phyloP scores from a whole-genome alignment of 495 filamentous ascomycete genomes.

The Astrothelium macrocarpum region DNA sequence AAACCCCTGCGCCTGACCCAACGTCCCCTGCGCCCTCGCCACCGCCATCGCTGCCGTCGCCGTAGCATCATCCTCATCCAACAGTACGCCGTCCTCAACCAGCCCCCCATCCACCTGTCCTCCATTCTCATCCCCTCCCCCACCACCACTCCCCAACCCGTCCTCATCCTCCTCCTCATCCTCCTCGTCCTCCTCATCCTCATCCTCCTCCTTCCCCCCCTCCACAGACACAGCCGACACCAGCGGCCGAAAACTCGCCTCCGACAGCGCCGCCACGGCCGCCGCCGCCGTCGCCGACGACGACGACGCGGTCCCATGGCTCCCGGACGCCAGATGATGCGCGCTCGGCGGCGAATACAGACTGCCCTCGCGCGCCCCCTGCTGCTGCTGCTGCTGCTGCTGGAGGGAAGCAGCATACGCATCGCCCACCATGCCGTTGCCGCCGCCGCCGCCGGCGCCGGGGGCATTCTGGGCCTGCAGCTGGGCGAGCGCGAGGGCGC shows the following conservation, averaged over 20 bases:
- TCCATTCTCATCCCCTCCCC: not conserved
- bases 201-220: not conserved
- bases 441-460: too few species aligned
- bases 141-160: not conserved
- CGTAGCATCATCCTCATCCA: not conserved
- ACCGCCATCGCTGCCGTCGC: not conserved
- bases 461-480: not conserved
- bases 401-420: not conserved
- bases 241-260: slow-evolving; percentile 3
- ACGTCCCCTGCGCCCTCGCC: not conserved
- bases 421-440: not conserved
- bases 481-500: not conserved
- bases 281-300: not conserved
- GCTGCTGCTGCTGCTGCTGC: not conserved
- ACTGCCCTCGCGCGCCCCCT: not conserved
- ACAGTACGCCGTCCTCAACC: not conserved
- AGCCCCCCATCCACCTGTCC: not conserved
- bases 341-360: not conserved
- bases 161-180: not conserved
- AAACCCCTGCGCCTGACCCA: not conserved
- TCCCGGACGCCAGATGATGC: too few species aligned
- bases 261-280: not conserved
- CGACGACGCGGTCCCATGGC: not conserved
- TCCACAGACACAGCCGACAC: not conserved
- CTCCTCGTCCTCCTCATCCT: not conserved